These are phyloP conservation scores for Salix purpurea DNA, from an alignment of 345 rosid species.

Conservation along the genomic window DNA sequence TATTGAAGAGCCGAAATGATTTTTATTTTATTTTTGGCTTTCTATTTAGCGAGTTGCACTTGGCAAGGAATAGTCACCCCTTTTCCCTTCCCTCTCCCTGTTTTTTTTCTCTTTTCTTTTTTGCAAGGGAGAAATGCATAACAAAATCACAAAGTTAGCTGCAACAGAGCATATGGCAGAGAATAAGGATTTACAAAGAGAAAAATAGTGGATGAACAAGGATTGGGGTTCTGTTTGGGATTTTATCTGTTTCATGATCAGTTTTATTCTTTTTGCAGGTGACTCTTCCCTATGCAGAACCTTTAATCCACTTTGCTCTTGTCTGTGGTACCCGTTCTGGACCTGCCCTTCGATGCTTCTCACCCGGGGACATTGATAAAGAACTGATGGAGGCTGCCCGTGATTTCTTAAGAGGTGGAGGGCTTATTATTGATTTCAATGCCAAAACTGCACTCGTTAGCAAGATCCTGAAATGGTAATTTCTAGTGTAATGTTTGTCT, in stretches of 20 bases:
- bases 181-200: too few species aligned
- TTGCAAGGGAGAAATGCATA: neutral
- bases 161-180: too few species aligned
- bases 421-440: slow-evolving; percentile 52
- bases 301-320: slow-evolving; percentile 69
- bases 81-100: too few species aligned
- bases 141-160: too few species aligned
- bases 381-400: slow-evolving; percentile 76
- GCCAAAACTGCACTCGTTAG: slow-evolving; percentile 51
- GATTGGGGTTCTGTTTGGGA: neutral
- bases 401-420: slow-evolving; percentile 64
- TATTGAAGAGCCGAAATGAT: too few species aligned
- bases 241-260: neutral
- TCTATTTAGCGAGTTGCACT: too few species aligned
- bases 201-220: neutral
- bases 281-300: slow-evolving; percentile 64
- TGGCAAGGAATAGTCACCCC: too few species aligned
- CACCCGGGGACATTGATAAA: slow-evolving; percentile 69
- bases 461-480: slow-evolving; percentile 73
- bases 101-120: too few species aligned
- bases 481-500: neutral
- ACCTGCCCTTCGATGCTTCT: slow-evolving; percentile 70
- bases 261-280: slow-evolving; percentile 29
- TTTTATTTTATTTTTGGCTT: too few species aligned
- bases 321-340: slow-evolving; percentile 78